Conservation (phyloP, 108 stramenopile genomes). For the Cyclostephanos tholiformis region DNA sequence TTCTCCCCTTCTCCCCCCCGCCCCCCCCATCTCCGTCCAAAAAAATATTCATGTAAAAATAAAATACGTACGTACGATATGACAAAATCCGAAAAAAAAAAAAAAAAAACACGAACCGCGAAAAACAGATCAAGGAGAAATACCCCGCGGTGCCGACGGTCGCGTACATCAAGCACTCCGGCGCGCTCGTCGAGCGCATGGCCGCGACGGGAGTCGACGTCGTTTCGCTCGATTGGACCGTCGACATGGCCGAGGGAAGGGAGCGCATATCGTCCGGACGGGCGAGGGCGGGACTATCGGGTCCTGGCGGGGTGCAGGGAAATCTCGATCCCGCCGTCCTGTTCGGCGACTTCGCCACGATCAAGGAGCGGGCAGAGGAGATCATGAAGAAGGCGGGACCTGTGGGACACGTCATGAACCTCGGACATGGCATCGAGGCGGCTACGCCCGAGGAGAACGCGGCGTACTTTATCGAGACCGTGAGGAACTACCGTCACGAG, state of each 20-base stretch:
- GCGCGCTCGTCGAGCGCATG: constrained; percentile 90
- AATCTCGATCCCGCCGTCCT: constrained; percentile 96
- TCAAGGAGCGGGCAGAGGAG: constrained; percentile 92
- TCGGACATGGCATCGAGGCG: constrained; percentile 98
- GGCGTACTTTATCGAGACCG: constrained; percentile 94
- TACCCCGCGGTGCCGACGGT: constrained; percentile 96
- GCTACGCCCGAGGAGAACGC: constrained; percentile 95
- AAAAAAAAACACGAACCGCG: neutral
- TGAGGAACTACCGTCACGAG: constrained; percentile 90
- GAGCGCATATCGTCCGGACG: constrained; percentile 76
- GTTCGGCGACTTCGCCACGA: constrained; percentile 87
- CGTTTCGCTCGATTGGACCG: constrained; percentile 97
- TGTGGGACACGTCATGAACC: constrained; percentile 96
- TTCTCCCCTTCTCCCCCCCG: too few species aligned
- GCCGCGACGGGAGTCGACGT: constrained; percentile 94
- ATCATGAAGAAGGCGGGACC: constrained; percentile 90
- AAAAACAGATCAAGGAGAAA: constrained; percentile 80
- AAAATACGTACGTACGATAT: too few species aligned
- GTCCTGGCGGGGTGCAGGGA: constrained; percentile 88
- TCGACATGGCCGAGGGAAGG: constrained; percentile 94
- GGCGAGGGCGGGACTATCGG: constrained; percentile 67
- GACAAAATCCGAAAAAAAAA: too few species aligned
- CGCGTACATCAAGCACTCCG: constrained; percentile 91
- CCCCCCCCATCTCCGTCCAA: too few species aligned
- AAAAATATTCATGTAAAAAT: too few species aligned